Evolutionary conservation across 1,284 basidiomycete species (phyloP).

Genomic region (Stygiomarasmius scandens): DNA sequence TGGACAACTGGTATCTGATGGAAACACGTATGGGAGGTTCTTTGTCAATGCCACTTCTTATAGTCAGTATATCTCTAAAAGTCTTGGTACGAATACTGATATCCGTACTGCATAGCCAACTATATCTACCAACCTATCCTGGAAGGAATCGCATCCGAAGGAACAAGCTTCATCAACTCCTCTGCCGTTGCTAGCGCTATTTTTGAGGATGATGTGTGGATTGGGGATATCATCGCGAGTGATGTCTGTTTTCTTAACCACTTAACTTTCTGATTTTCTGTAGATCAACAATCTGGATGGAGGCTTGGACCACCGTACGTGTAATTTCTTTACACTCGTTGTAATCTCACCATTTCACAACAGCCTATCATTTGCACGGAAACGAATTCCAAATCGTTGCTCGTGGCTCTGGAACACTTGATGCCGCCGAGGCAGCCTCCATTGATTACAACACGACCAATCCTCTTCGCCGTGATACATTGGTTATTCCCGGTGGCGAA

Average conservation of each 20-base stretch:
- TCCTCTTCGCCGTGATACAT: not conserved
- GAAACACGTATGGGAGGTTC: not conserved
- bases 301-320: not conserved
- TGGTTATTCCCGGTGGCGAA: not conserved
- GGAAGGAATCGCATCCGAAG: not conserved
- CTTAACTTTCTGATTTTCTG: not conserved
- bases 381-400: not conserved
- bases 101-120: not conserved
- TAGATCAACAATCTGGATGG: not conserved
- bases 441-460: not conserved
- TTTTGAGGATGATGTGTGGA: not conserved
- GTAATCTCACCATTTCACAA: too few species aligned
- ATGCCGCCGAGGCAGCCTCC: not conserved
- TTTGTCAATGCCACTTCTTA: not conserved
- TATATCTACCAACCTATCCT: conserved; percentile 1
- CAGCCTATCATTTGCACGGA: not conserved
- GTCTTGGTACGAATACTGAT: too few species aligned
- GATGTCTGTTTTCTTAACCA: not conserved
- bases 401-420: not conserved
- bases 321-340: not conserved
- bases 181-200: not conserved
- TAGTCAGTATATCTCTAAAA: not conserved
- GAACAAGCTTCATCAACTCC: not conserved
- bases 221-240: not conserved
- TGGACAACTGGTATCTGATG: not conserved